phyloP scores from a whole-genome alignment of 257 asterid genomes.

The Anisodus tanguticus region DNA sequence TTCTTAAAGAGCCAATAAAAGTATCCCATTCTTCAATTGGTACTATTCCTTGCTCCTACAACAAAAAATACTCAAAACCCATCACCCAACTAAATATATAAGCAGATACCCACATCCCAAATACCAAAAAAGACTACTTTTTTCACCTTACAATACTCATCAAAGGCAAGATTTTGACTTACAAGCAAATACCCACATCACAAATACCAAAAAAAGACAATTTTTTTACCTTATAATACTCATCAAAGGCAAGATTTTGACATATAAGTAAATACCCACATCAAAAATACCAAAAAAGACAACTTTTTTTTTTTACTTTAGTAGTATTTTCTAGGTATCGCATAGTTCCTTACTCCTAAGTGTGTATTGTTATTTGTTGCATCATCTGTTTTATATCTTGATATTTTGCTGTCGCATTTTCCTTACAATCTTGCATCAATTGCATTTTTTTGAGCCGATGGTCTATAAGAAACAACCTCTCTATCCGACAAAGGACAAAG shows the following conservation, averaged over 20 bases:
- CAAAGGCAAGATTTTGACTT: slow-evolving; percentile 44
- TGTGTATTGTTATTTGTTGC: no score
- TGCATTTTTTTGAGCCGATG: no score
- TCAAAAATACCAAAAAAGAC: not conserved
- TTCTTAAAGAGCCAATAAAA: slow-evolving; percentile 61
- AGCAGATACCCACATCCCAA: not conserved
- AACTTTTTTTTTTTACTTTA: not conserved
- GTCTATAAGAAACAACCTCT: no score
- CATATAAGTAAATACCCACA: no score
- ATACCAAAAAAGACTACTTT: not conserved
- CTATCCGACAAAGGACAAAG: no score
- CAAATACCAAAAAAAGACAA: not conserved
- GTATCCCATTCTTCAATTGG: slow-evolving; percentile 82
- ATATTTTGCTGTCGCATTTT: no score
- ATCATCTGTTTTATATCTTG: no score
- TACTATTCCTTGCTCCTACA: slow-evolving; percentile 82
- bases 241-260: no score
- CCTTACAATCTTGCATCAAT: no score
- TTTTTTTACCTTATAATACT: no score
- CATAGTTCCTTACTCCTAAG: no score
- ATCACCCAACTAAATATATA: not conserved
- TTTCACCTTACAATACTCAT: slow-evolving; percentile 69
- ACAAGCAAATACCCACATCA: not conserved
- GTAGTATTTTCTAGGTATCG: no score
- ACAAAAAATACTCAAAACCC: not conserved